Evolutionary conservation across 129 eudicot species (phyloP), one percentile per base, ranked within the genome.

Genomic region (Chrysanthemum seticuspe): DNA sequence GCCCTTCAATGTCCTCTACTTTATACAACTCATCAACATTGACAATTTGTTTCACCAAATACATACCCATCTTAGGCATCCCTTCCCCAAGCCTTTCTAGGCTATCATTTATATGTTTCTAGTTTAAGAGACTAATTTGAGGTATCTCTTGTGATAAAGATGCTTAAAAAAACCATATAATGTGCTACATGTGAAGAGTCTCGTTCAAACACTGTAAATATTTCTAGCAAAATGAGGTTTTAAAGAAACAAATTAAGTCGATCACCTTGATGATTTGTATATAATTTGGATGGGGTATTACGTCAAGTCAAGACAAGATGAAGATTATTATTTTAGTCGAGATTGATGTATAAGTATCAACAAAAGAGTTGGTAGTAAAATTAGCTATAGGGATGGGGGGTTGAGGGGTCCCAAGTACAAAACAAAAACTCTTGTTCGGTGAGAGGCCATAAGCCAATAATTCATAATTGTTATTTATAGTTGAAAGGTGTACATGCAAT

Each of bases 401-500:
- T 62, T 44, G 72, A 36, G 67, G 82, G 76, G 67, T 53, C 86
- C 82, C 62, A 78, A 78, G 80, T 77, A 79, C 62, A 77, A 78
- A 83, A 79, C 85, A 76, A 75, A 77, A 75, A 50, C 50, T 79
- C 72, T 68, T 78, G 84, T 79, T 75, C 55, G 77, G 61, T 69
- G n/a, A n/a, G 74, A 73, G 78, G 84, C 81, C 63, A 71, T 76
- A 75, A 62, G 50, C 73, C 86, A 88, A 84, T 80, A 85, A 87
- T 87, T 77, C 79, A 78, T 56, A 52, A 77, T 81, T 79, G 84
- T 80, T 85, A 80, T 82, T 76, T 75, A 63, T 74, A 75, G 68
- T 79, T 80, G 83, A 57, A 75, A 83, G 86, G 87, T 76, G 91
- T 81, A 77, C n/a, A 82, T 81, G 79, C 77, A 83, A 81, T 91